Conservation (phyloP, 2,329 filamentous ascomycete genomes). For the Apiospora phragmitis region DNA sequence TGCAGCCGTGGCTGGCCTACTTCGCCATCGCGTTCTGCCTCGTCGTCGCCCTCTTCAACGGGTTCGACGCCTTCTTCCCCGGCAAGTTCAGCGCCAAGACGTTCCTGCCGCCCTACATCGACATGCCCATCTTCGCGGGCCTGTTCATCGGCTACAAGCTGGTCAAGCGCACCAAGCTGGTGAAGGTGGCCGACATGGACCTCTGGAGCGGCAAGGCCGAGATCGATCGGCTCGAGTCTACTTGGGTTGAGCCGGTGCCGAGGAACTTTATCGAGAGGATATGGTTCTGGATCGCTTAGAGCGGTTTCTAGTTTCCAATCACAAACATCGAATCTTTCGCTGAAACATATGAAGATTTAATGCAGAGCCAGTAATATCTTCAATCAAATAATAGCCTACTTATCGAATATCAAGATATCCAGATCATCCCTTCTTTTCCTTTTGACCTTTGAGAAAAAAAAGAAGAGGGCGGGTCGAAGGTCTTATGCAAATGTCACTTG, state of each 20-base stretch:
- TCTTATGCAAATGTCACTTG: not conserved
- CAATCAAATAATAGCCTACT: too few relatives aligned
- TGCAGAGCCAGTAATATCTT: too few relatives aligned
- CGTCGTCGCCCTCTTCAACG: slow-evolving; percentile 69
- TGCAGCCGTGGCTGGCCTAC: slow-evolving; percentile 70
- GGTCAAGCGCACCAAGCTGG: slow-evolving; percentile 57
- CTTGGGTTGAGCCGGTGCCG: slow-evolving; percentile 36
- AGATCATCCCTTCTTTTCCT: too few relatives aligned
- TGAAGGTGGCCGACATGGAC: slow-evolving; percentile 38
- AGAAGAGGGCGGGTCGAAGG: too few relatives aligned
- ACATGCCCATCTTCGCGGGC: slow-evolving; percentile 66
- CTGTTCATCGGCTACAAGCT: slow-evolving; percentile 70
- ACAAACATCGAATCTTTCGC: not conserved
- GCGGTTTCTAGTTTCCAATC: not conserved
- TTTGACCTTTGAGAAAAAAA: too few relatives aligned
- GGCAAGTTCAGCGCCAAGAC: slow-evolving; percentile 41
- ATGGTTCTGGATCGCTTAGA: slow-evolving; percentile 42
- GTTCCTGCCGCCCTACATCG: slow-evolving; percentile 70
- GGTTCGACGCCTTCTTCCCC: slow-evolving; percentile 71
- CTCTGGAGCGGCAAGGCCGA: slow-evolving; percentile 42
- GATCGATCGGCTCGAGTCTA: slow-evolving; percentile 37
- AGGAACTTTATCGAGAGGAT: slow-evolving; percentile 39
- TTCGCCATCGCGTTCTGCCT: slow-evolving; percentile 61
- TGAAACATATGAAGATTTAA: not conserved
- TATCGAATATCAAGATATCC: not conserved